Evolutionary conservation across 2,329 filamentous ascomycete species (phyloP).

Genomic region (Monilinia fructigena): DNA sequence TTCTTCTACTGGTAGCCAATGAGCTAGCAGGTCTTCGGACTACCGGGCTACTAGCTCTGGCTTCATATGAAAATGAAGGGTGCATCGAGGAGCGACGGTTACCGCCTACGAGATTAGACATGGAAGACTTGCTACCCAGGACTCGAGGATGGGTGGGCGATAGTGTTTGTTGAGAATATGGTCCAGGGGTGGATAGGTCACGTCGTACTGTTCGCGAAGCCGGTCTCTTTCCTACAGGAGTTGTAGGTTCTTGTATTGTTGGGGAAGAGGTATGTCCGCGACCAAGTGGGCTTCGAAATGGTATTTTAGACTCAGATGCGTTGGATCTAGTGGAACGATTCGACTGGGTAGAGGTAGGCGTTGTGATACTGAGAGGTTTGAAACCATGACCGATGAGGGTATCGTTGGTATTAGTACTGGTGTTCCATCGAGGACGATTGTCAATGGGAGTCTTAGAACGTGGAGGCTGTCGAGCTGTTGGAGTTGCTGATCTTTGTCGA

Average conservation of each 20-base stretch:
- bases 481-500: slow-evolving; percentile 50
- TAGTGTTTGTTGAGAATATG: slow-evolving; percentile 48
- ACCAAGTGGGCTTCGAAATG: slow-evolving; percentile 36
- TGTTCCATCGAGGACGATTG: slow-evolving; percentile 71
- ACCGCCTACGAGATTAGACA: slow-evolving; percentile 42
- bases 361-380: slow-evolving; percentile 58
- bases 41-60: slow-evolving; percentile 35
- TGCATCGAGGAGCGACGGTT: slow-evolving; percentile 56
- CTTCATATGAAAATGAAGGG: slow-evolving; percentile 43
- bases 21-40: slow-evolving; percentile 56
- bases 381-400: slow-evolving; percentile 68
- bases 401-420: slow-evolving; percentile 61
- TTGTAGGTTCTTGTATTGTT: slow-evolving; percentile 28
- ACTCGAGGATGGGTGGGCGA: slow-evolving; percentile 43
- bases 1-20: slow-evolving; percentile 51
- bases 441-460: slow-evolving; percentile 47
- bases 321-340: slow-evolving; percentile 28
- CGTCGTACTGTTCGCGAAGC: slow-evolving; percentile 49
- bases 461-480: slow-evolving; percentile 48
- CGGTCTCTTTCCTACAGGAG: slow-evolving; percentile 35
- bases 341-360: slow-evolving; percentile 34
- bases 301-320: slow-evolving; percentile 37
- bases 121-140: slow-evolving; percentile 45
- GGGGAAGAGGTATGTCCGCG: slow-evolving; percentile 37
- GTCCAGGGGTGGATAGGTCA: slow-evolving; percentile 54